phyloP scores from a whole-genome alignment of 129 eudicot genomes.

The Artemisia annua region DNA sequence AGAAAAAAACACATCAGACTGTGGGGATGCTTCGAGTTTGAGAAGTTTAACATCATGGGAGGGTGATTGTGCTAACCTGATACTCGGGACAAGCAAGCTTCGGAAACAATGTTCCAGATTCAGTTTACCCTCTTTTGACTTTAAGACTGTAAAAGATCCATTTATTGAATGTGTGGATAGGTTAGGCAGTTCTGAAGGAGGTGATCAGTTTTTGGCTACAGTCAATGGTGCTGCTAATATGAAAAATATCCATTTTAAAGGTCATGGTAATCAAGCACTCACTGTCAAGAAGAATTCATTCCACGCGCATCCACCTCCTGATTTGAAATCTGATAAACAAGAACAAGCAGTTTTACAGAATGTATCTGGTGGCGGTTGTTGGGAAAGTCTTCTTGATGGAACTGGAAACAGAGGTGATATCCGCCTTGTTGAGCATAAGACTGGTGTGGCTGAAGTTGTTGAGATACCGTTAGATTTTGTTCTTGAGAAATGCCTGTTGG shows the following conservation, averaged over 20 bases:
- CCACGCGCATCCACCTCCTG: slow-evolving; percentile 13
- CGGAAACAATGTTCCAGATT: slow-evolving; percentile 40
- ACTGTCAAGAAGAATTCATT: slow-evolving; percentile 30
- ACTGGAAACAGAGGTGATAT: slow-evolving; percentile 30
- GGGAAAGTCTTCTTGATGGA: slow-evolving; percentile 70
- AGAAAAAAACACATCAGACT: background rate
- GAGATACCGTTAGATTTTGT: slow-evolving; percentile 88
- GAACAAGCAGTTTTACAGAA: slow-evolving; percentile 28
- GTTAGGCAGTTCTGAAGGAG: slow-evolving; percentile 33
- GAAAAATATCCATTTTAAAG: slow-evolving; percentile 21
- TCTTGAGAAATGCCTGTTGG: slow-evolving; percentile 74
- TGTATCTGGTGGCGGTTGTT: slow-evolving; percentile 72
- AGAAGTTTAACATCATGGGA: slow-evolving; percentile 45
- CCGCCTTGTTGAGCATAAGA: slow-evolving; percentile 33
- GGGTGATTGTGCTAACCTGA: slow-evolving; percentile 53
- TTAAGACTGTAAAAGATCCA: slow-evolving; percentile 62
- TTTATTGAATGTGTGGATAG: slow-evolving; percentile 37
- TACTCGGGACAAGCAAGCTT: slow-evolving; percentile 37
- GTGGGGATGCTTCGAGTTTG: slow-evolving; percentile 26
- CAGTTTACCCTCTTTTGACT: slow-evolving; percentile 57
- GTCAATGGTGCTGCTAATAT: slow-evolving; percentile 24
- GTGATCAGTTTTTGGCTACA: slow-evolving; percentile 22
- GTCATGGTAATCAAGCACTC: slow-evolving; percentile 20
- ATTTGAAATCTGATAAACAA: slow-evolving; percentile 20
- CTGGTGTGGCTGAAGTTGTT: slow-evolving; percentile 35